These are phyloP conservation scores for Boletus albobrunnescens DNA, from an alignment of 1,284 basidiomycete species.

Conservation along the genomic window DNA sequence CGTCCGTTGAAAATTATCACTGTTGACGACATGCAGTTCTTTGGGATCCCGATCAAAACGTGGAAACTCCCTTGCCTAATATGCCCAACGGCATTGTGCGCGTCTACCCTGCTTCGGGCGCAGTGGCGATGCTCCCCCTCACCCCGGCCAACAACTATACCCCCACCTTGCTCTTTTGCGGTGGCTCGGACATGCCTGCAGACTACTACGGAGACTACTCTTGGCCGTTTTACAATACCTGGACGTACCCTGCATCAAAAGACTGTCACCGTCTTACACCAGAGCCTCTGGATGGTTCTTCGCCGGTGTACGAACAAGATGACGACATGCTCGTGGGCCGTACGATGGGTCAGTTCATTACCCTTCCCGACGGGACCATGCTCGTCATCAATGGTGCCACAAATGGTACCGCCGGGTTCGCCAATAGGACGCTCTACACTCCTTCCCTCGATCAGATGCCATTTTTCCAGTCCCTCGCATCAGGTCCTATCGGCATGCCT, in stretches of 20 bases:
- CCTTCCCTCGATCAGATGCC: conserved; percentile 49
- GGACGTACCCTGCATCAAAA: conserved; percentile 56
- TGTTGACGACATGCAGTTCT: no score
- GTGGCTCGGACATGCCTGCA: conserved; percentile 74
- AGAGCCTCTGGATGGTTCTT: conserved; percentile 64
- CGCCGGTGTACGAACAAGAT: conserved; percentile 55
- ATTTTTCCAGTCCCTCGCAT: conserved; percentile 58
- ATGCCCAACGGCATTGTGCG: conserved; percentile 70
- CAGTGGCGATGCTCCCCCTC: conserved; percentile 85
- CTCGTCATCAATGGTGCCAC: conserved; percentile 71
- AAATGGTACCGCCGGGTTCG: conserved; percentile 80
- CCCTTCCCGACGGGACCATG: conserved; percentile 71
- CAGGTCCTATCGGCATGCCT: conserved; percentile 64
- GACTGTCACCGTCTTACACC: conserved; percentile 77
- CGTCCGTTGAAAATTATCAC: no score
- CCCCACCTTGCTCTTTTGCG: conserved; percentile 85
- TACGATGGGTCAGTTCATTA: conserved; percentile 86
- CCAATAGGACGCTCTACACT: conserved; percentile 54
- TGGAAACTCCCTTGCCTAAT: conserved; percentile 56
- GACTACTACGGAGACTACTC: conserved; percentile 71
- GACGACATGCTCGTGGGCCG: conserved; percentile 75
- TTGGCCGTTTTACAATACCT: conserved; percentile 63
- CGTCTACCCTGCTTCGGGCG: conserved; percentile 92
- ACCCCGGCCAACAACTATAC: conserved; percentile 87
- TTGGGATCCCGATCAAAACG: conserved; percentile 59